Percentiles rank a stretch among this genome's conserved stretches.
These are phyloP conservation scores for Tulasnella sp. DNA, from an alignment of 768 basidiomycete species.

Conservation along the genomic window DNA sequence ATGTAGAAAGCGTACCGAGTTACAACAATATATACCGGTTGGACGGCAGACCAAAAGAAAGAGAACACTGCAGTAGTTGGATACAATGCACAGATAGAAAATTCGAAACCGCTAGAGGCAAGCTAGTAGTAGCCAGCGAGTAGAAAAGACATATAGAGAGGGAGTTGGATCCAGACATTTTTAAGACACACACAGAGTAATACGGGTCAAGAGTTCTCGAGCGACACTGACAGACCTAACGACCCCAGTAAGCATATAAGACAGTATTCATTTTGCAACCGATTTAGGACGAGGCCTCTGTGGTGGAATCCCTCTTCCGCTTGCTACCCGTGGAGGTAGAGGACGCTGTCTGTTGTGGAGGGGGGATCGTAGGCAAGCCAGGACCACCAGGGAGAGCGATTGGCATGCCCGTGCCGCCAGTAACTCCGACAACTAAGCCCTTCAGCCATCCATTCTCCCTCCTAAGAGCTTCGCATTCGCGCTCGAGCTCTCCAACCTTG, in stretches of 20 bases:
- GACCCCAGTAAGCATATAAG: not conserved
- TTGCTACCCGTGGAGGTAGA: not conserved
- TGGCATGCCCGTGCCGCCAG: constrained; percentile 22
- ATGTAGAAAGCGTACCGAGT: not conserved
- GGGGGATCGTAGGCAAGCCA: not conserved
- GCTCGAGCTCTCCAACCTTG: constrained; percentile 70
- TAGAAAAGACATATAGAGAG: not conserved
- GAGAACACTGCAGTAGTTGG: not conserved
- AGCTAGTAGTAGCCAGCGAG: not conserved
- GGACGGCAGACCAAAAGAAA: not conserved
- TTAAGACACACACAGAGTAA: not conserved
- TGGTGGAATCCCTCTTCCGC: not conserved
- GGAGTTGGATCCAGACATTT: constrained; percentile 2
- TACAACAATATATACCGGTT: not conserved
- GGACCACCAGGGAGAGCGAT: constrained; percentile 3
- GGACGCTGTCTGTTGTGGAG: not conserved
- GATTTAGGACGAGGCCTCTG: not conserved
- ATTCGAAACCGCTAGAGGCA: not conserved
- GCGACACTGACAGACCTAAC: not conserved
- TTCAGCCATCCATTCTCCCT: constrained; percentile 91
- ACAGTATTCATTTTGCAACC: not conserved
- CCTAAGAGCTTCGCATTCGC: constrained; percentile 79
- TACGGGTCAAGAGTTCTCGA: not conserved
- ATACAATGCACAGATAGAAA: not conserved
- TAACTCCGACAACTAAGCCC: constrained; percentile 79